These are phyloP conservation scores for Dothiorella sarmentorum DNA, from an alignment of 2,329 filamentous ascomycete genomes.

Conservation along the genomic window DNA sequence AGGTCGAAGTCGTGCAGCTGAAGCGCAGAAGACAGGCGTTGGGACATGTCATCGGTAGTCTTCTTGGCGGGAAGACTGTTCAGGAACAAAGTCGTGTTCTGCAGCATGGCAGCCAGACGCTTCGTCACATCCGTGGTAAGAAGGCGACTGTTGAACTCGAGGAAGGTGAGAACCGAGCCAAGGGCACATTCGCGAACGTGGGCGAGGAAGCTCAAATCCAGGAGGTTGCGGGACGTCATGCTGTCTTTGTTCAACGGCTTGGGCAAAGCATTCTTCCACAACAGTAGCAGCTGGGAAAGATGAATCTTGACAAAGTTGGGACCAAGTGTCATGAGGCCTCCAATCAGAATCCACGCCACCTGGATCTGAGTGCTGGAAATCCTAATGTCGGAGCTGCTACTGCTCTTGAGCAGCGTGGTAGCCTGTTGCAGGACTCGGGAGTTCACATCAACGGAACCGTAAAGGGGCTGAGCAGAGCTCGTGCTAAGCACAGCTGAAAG, in stretches of 20 bases:
- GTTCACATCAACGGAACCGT: constrained; percentile 94
- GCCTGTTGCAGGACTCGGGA: constrained; percentile 87
- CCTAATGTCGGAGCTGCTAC: constrained; percentile 83
- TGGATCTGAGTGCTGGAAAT: constrained; percentile 94
- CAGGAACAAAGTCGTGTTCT: constrained; percentile 89
- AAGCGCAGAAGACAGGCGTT: constrained; percentile 77
- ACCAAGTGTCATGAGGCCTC: constrained; percentile 91
- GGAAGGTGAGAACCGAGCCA: constrained; percentile 84
- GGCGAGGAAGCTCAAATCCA: constrained; percentile 89
- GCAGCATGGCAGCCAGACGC: constrained; percentile 87
- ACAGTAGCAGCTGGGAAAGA: constrained; percentile 81
- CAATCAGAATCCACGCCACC: constrained; percentile 95
- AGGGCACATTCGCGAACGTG: constrained; percentile 94
- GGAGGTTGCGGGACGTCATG: constrained; percentile 72
- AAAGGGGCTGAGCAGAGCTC: constrained; percentile 80
- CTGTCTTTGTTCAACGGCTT: constrained; percentile 94
- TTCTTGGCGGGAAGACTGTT: constrained; percentile 79
- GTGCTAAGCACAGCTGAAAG: constrained; percentile 88
- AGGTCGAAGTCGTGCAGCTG: constrained; percentile 87
- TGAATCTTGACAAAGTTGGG: constrained; percentile 99
- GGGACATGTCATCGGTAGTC: constrained; percentile 78
- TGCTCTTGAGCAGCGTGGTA: constrained; percentile 87
- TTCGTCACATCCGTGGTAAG: constrained; percentile 93
- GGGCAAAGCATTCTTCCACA: constrained; percentile 97
- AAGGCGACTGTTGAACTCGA: constrained; percentile 88